Evolutionary conservation across 2,329 filamentous ascomycete genomes (phyloP), one percentile per base, ranked within the genome.

Genomic region (Diaporthe sp.): DNA sequence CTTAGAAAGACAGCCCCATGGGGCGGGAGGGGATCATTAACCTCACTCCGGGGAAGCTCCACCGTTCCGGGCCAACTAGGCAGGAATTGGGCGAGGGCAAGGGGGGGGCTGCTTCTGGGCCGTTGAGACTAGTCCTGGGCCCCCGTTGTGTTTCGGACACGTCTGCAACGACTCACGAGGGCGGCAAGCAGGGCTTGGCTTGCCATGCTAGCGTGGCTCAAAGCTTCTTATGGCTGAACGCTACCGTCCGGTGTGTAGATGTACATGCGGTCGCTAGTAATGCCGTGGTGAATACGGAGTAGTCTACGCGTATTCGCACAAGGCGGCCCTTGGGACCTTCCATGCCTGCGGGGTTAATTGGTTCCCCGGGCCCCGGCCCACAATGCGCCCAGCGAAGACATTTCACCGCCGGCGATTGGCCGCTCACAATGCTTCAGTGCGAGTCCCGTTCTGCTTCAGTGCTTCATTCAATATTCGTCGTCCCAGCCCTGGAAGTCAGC

Each of bases 311-410:
- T 25, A 13, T 53, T 28, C n/a, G 51, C 17, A 55, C 19, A 55
- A 55, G 19, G 31, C 1, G 55, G 55, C 25, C 13, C 13, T 28
- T 34, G 22, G 8, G 55, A 28, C 19, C 17, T 7, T 57, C 55
- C 55, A 31, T 19, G 61, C 25, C 39, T 49, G 61, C 61, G 61
- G 42, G 61, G 61, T 46, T 15, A 15, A 13, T 44, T 15, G 25
- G 61, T 65, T 49, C 61, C 42, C 61, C 61, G 61, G 61, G 42
- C 61, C 61, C 61, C 42, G 61, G 61, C 61, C 42, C 61, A 65
- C 61, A 22, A n/a, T 46, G 17, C 8, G 61, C 25, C 25, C 61
- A 19, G 28, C 61, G 25, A 65, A 65, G 61, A 65, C 61, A 65
- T 65, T 65, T 65, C 61, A 65, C 61, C 39, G 42, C 42, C 42